Conservation (phyloP, 23 red algal genomes). For the Agarophyton chilense region DNA sequence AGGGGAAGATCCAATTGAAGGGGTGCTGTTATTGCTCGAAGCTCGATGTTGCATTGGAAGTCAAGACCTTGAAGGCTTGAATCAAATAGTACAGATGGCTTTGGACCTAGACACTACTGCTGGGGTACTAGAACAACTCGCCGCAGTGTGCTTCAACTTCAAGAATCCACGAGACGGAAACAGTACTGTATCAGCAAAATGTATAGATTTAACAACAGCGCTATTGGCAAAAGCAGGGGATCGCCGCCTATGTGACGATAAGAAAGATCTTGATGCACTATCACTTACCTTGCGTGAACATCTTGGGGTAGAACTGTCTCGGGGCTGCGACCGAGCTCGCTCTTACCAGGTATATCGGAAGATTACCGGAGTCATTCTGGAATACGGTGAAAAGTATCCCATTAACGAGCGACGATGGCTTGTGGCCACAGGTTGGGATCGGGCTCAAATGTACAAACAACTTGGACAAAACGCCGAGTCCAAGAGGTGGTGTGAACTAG, state of each 20-base stretch:
- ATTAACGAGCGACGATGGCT: conserved; percentile 58
- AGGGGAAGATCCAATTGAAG: conserved; percentile 36
- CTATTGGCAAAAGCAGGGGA: conserved; percentile 50
- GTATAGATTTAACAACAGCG: conserved; percentile 33
- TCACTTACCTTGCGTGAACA: conserved; percentile 46
- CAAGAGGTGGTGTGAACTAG: conserved; percentile 51
- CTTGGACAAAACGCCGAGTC: conserved; percentile 54
- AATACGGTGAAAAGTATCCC: conserved; percentile 50
- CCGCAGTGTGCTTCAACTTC: conserved; percentile 44
- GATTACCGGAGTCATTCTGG: conserved; percentile 35
- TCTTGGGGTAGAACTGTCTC: conserved; percentile 62
- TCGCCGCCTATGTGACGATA: conserved; percentile 26
- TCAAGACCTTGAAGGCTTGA: conserved; percentile 21
- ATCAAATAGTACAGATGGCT: conserved; percentile 14
- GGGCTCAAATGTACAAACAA: conserved; percentile 58
- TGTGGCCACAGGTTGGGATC: conserved; percentile 63
- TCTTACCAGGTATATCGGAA: conserved; percentile 33
- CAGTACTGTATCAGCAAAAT: not conserved
- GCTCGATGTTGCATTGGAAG: conserved; percentile 57
- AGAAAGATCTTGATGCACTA: conserved; percentile 29
- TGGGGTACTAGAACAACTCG: conserved; percentile 56
- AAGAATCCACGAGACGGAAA: not conserved
- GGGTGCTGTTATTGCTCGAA: conserved; percentile 57
- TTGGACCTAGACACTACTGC: not conserved
- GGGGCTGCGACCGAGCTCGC: conserved; percentile 3